Conservation (phyloP, 768 basidiomycete species). For the Naematelia aurantialba region DNA sequence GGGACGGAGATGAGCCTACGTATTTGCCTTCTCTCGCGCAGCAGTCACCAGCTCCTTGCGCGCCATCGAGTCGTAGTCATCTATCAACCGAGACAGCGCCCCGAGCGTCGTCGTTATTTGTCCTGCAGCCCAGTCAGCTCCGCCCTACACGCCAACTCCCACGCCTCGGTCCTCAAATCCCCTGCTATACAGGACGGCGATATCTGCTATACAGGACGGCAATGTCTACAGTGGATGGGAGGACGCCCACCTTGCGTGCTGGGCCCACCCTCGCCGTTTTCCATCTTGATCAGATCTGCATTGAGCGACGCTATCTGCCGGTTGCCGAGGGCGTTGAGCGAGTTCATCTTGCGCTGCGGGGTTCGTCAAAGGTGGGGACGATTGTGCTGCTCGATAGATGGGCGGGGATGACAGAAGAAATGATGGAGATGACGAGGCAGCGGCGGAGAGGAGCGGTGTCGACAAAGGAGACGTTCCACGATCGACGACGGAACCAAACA, state of each 20-base stretch:
- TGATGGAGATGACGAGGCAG: not conserved
- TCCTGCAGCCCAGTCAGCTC: constrained; percentile 56
- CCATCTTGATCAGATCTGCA: constrained; percentile 77
- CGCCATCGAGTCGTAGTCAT: constrained; percentile 96
- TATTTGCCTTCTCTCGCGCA: constrained; percentile 93
- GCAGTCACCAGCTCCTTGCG: constrained; percentile 92
- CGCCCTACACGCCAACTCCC: too few species aligned
- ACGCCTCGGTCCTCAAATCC: too few species aligned
- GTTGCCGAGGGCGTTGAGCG: constrained; percentile 86
- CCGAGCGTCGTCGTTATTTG: constrained; percentile 98
- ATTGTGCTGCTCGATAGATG: too few species aligned
- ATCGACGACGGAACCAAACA: not conserved
- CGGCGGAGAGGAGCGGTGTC: not conserved
- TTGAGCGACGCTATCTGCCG: constrained; percentile 85
- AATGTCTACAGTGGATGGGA: too few species aligned
- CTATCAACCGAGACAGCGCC: constrained; percentile 87
- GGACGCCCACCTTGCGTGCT: constrained; percentile 70
- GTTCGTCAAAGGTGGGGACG: too few species aligned
- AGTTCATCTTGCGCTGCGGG: constrained; percentile 73
- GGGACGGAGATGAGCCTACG: too few species aligned
- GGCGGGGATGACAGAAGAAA: not conserved
- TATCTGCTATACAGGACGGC: too few species aligned
- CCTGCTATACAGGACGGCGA: too few species aligned
- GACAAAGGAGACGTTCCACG: not conserved
- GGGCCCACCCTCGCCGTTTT: constrained; percentile 73